A percentile compares a stretch with the other conserved stretches of the same genome.
Conservation (phyloP, 768 basidiomycete species). For the Dictyophora rubrovolvata region DNA sequence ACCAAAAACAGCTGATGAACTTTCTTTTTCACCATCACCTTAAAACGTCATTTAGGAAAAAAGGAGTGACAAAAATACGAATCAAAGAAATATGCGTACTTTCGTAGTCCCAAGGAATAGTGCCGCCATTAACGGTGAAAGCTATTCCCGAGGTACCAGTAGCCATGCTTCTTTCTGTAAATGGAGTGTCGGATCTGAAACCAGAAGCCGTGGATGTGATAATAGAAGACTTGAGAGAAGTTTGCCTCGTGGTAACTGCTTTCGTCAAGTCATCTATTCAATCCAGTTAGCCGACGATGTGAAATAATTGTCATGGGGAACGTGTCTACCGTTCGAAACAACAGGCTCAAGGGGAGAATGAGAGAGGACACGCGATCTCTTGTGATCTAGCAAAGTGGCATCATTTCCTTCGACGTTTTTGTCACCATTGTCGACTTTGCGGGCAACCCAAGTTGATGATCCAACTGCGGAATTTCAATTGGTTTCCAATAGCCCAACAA, state of each 20-base stretch:
- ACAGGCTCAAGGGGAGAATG: not conserved
- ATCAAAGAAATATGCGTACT: not conserved
- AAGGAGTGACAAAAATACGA: not conserved
- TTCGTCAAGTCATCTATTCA: not conserved
- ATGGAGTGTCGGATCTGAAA: too few species aligned
- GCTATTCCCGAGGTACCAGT: not conserved
- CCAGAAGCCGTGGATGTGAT: not conserved
- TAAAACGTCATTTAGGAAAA: not conserved
- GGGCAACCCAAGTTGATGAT: slow-evolving; percentile 12
- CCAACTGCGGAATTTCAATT: slow-evolving; percentile 9
- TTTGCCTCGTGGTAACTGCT: not conserved
- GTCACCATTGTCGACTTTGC: not conserved
- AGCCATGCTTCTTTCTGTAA: not conserved
- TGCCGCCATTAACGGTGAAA: not conserved
- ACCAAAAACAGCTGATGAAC: not conserved
- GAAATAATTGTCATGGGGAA: not conserved
- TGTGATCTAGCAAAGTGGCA: not conserved
- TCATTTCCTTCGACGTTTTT: not conserved
- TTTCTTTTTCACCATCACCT: not conserved
- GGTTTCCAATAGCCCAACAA: not conserved
- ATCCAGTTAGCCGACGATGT: not conserved
- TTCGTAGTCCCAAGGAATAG: not conserved
- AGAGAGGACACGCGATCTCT: not conserved
- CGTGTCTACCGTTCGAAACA: not conserved
- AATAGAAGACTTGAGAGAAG: not conserved